Evolutionary conservation across 2,329 filamentous ascomycete genomes (phyloP), one percentile per base, ranked within the genome.

Genomic region (Orbilia blumenaviensis): DNA sequence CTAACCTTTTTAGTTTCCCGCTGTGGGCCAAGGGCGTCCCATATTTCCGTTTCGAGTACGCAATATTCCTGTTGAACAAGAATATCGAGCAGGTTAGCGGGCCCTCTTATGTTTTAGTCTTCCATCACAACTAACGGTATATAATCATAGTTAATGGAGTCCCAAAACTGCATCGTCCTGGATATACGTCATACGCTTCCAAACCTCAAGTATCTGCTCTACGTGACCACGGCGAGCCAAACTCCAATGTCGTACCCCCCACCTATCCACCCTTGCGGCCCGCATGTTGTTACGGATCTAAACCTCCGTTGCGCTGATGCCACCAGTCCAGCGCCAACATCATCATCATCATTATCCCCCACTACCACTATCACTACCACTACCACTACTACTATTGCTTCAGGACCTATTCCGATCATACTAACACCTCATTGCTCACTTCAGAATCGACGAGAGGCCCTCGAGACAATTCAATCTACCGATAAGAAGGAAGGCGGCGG

Each of bases 11-110:
- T 63, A 89, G 89, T 4, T 99, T 96, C 80, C 95, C 95, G 0
- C 86, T 99, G 0, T 94, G 94, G 82, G 83, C 91, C 84, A 86
- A 85, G 74, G 87, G 88, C 81, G 87, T 88, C 1, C 89, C 93
- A 0, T 89, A 93, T 50, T 98, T 94, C 84, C 90, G 94, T 1
- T 98, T 98, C 82, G 94, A 98, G 80, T 99, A 98, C 82, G 95
- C 87, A 9, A 95, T 97, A 81, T 99, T 98, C 80, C 85, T 98
- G n/a, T 87, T 99, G 12, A 98, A 98, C 84, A 97, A 98, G 83
- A 86, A 98, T 81, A 94, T 99, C 67, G 94, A 98, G 50, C 79
- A 80, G 71, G 78, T 79, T 60, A 61, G 66, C 23, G 25, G 4
- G 9, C 18, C 12, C 58, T 29, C 16, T 9, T 18, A 44, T 18